These are phyloP conservation scores for Imleria badia DNA, from an alignment of 768 basidiomycete genomes.

Conservation along the genomic window DNA sequence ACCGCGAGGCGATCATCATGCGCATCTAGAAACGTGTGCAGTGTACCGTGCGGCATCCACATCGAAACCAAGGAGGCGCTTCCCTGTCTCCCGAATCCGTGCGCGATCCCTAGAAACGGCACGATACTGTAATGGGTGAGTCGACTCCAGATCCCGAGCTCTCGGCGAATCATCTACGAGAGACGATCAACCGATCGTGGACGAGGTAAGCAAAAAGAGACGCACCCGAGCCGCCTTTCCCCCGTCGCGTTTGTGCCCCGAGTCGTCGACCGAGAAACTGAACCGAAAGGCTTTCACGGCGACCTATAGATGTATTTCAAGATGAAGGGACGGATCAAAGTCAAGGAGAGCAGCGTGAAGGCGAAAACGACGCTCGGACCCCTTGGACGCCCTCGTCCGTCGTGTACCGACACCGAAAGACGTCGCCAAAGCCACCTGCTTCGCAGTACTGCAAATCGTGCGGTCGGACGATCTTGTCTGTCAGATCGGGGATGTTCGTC, in stretches of 20 bases:
- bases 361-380: background rate
- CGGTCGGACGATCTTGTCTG: background rate
- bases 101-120: constrained; percentile 1
- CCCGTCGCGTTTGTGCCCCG: background rate
- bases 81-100: constrained; percentile 8
- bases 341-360: background rate
- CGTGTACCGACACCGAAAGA: constrained; percentile 1
- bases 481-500: background rate
- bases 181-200: background rate
- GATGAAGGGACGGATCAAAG: background rate
- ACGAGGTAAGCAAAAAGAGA: background rate
- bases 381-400: background rate
- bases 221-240: constrained; percentile 1
- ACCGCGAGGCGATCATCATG: background rate
- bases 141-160: constrained; percentile 8
- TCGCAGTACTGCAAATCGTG: background rate
- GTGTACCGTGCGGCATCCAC: constrained; percentile 9
- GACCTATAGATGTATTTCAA: background rate
- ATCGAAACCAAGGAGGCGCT: constrained; percentile 1
- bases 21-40: background rate
- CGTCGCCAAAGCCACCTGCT: constrained; percentile 7
- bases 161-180: constrained; percentile 2
- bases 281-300: constrained; percentile 10
- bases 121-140: constrained; percentile 2
- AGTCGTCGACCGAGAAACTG: constrained; percentile 5